These are phyloP conservation scores for Gossypium rotundifolium DNA, from an alignment of 345 rosid genomes.

Conservation along the genomic window DNA sequence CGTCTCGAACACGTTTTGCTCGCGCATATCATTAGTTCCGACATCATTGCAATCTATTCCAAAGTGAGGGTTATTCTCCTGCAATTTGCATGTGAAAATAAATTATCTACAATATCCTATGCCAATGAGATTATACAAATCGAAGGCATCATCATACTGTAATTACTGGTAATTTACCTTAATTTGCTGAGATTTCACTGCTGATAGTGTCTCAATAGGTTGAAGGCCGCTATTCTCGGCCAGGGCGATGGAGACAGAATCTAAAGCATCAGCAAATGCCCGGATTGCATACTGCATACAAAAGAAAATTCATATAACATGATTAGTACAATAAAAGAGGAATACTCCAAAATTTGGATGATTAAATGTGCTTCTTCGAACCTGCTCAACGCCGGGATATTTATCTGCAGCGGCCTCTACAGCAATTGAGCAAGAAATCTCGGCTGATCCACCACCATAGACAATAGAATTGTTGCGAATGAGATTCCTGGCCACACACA, in stretches of 20 bases:
- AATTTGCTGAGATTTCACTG: constrained; percentile 85
- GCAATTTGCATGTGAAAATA: neutral
- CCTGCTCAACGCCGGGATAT: constrained; percentile 93
- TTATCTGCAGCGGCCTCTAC: constrained; percentile 86
- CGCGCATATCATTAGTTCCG: constrained; percentile 91
- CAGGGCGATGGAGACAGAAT: constrained; percentile 80
- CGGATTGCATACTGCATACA: constrained; percentile 79
- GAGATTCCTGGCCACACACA: constrained; percentile 95
- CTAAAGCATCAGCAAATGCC: constrained; percentile 92
- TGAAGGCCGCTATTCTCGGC: constrained; percentile 96
- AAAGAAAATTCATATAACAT: neutral
- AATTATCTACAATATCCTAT: neutral
- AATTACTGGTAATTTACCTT: constrained; percentile 38
- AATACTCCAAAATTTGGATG: neutral
- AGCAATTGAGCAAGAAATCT: constrained; percentile 81
- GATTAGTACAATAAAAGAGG: neutral
- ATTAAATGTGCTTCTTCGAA: constrained; percentile 7
- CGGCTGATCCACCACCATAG: constrained; percentile 98
- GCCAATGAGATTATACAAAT: neutral
- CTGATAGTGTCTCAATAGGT: constrained; percentile 90
- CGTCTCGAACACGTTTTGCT: constrained; percentile 86
- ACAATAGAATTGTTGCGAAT: constrained; percentile 90
- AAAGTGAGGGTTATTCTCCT: constrained; percentile 75
- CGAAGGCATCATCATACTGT: neutral
- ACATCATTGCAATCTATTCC: constrained; percentile 95